Evolutionary conservation across 768 basidiomycete species (phyloP), one percentile per base, ranked within the genome.

Genomic region (Tylopilus rubrobrunneus): DNA sequence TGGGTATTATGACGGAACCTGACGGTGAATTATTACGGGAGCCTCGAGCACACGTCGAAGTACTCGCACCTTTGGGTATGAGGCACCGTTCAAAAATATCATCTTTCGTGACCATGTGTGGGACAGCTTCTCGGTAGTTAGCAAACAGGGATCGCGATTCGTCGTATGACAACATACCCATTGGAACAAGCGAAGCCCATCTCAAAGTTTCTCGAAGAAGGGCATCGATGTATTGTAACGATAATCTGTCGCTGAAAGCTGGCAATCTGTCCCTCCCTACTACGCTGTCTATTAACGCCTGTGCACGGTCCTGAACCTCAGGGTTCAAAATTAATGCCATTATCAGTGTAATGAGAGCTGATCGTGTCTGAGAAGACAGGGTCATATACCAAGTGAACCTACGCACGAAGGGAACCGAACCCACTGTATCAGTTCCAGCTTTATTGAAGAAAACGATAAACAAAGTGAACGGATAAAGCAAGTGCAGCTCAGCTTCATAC

Each of bases 61-160:
- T 14, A 15, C 15, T 5, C 57, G 17, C n/a, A 56, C 81, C 83
- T 52, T 75, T 74, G 6, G 83, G 83, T 51, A 85, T 85, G 3
- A 76, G 63, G 40, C 76, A 76, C 12, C 74, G 73, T 34, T 72
- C 64, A 49, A 76, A 78, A 15, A 70, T 45, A 39, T 78, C 76
- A 49, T 76, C 75, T 39, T 69, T 62, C 0, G 71, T 73, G 3
- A 63, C 43, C 37, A 48, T 48, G 46, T 70, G 73, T 14, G 72
- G 67, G 19, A 71, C 33, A 17, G 58, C 71, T 65, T 21, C 33
- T 25, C 12, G 28, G 5, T 11, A 27, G 23, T 64, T 10, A 59
- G 29, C 12, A 36, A 23, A 6, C 37, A 48, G 34, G 36, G 12
- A 33, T 27, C 1, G 6, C 12, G 12, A 25, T n/a, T 21, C 3